Evolutionary conservation across 306 rosid genomes (phyloP).

Genomic region (Dalbergia cochinchinensis): DNA sequence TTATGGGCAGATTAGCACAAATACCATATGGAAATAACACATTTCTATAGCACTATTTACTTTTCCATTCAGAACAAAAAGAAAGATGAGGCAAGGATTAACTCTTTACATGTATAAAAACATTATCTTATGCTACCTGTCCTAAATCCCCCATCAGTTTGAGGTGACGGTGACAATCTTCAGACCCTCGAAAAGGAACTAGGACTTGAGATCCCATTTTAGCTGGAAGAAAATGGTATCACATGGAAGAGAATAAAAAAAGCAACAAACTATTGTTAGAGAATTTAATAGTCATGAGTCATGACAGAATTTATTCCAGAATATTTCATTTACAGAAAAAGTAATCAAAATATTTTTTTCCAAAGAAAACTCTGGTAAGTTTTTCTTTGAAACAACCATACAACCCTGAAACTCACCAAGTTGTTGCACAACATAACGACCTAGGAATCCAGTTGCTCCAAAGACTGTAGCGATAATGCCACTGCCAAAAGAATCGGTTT

Average conservation of each 20-base stretch:
- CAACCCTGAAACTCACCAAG: slow-evolving; percentile 68
- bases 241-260: slow-evolving; percentile 10
- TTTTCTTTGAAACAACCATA: slow-evolving; percentile 28
- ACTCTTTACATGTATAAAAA: slow-evolving; percentile 24
- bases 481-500: slow-evolving; percentile 61
- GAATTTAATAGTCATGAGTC: neutral
- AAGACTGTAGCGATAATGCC: slow-evolving; percentile 94
- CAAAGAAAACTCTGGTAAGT: neutral
- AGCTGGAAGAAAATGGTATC: slow-evolving; percentile 62
- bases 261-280: slow-evolving; percentile 14
- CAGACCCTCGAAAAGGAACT: slow-evolving; percentile 95
- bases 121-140: slow-evolving; percentile 68
- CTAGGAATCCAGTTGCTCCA: slow-evolving; percentile 98
- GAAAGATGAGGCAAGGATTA: slow-evolving; percentile 9
- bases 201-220: slow-evolving; percentile 97
- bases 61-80: slow-evolving; percentile 30
- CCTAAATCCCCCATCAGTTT: slow-evolving; percentile 99
- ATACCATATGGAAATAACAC: slow-evolving; percentile 30
- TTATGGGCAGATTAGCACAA: slow-evolving; percentile 43
- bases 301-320: neutral
- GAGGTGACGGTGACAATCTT: slow-evolving; percentile 92
- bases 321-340: neutral
- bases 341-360: neutral
- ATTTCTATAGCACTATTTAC: slow-evolving; percentile 22
- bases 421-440: slow-evolving; percentile 98